These are phyloP conservation scores for Lentinula sp. DNA, from an alignment of 768 basidiomycete genomes.

Conservation along the genomic window DNA sequence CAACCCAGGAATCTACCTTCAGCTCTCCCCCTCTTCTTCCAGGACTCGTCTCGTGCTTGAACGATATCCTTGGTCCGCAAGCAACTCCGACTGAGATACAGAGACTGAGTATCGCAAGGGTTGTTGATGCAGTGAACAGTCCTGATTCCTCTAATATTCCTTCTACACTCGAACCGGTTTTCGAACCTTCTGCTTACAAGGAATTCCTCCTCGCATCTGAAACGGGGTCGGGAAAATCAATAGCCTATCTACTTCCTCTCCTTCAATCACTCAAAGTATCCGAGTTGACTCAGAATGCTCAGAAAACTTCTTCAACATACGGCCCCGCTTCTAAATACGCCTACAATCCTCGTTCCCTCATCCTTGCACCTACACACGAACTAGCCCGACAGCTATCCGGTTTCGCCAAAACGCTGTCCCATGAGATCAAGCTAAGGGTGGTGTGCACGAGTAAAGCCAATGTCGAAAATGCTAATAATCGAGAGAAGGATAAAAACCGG, in stretches of 20 bases:
- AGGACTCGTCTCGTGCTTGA: constrained; percentile 53
- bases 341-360: constrained; percentile 67
- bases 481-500: constrained; percentile 37
- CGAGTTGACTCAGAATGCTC: constrained; percentile 30
- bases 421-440: constrained; percentile 73
- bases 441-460: constrained; percentile 65
- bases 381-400: constrained; percentile 73
- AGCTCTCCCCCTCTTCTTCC: constrained; percentile 65
- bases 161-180: background rate
- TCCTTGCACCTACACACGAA: constrained; percentile 88
- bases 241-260: constrained; percentile 84
- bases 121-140: constrained; percentile 28
- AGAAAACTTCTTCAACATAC: background rate
- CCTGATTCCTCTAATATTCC: background rate
- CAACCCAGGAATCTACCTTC: constrained; percentile 27
- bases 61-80: constrained; percentile 48
- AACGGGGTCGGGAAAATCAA: constrained; percentile 88
- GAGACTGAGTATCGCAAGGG: constrained; percentile 60
- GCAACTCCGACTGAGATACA: constrained; percentile 76
- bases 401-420: constrained; percentile 71
- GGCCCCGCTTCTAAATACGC: constrained; percentile 15
- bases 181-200: constrained; percentile 15
- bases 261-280: constrained; percentile 70
- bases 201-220: constrained; percentile 77
- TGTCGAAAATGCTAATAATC: constrained; percentile 18